Evolutionary conservation across 805 yeast species (phyloP), one percentile per base, ranked within the genome.

Genomic region (Teunomyces funiuensis): DNA sequence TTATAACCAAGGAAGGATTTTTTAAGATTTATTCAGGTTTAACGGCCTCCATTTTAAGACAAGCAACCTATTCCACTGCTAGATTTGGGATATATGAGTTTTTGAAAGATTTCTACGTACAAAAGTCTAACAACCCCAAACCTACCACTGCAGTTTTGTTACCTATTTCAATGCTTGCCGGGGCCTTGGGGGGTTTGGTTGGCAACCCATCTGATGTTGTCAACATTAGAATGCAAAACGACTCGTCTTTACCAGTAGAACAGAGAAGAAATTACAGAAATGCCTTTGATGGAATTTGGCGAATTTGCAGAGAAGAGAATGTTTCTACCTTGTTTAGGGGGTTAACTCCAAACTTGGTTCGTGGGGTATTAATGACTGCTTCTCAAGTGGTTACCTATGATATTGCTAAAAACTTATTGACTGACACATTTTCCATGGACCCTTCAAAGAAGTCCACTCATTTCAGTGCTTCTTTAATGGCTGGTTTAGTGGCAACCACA

Each of bases 131-230:
- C 6, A 67, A 65, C 15, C 61, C 61, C 39, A 66, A 71, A 19
- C 85, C 84, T 4, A 74, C 82, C 5, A 80, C 87, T 41, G 56
- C 72, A 5, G 73, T 77, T 13, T 69, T 88, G 40, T 66, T 88
- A 41, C 88, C 91, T 7, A 74, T 82, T 64, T 86, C 95, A 4
- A 86, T 88, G 93, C 49, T 84, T n/a, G 79, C 90, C 9, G 96
- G 96, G 40, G 85, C 83, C 19, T 62, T 80, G 43, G 96, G 96
- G 46, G 95, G 95, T 7, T 63, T 87, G 16, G 84, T 85, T 2
- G 96, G 96, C 16, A 88, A 88, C 57, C 95, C 96, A 3, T 80
- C 93, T 1, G 96, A 88, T 58, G 84, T 88, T 10, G 88, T 86
- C 28, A 88, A 88, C 52, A 85, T 88, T 48, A 77, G 96, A 64